These are phyloP conservation scores for Fusarium sp. DNA, from an alignment of 2,329 filamentous ascomycete species.

Conservation along the genomic window DNA sequence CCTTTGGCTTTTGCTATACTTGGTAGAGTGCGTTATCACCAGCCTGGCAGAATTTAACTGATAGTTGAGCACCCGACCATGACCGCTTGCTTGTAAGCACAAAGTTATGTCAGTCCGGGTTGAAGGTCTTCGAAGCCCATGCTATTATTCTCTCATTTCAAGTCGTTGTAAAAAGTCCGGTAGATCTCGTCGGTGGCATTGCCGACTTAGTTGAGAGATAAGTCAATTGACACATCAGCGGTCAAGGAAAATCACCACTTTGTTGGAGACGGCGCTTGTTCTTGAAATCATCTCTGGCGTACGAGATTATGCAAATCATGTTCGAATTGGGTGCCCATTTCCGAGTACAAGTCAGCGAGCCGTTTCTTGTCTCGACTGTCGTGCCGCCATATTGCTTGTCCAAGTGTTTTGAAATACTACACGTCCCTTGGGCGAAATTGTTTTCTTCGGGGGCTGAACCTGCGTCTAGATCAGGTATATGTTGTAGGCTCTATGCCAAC, in stretches of 20 bases:
- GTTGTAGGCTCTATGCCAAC: not conserved
- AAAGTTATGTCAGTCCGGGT: not conserved
- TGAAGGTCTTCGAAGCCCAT: not conserved
- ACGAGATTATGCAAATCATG: conserved; percentile 4
- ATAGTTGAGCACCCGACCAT: not conserved
- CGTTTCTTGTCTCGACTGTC: conserved; percentile 12
- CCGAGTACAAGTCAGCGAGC: conserved; percentile 12
- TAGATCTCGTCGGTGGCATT: conserved; percentile 1
- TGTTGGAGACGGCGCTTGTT: conserved; percentile 13
- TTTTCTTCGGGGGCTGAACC: not conserved
- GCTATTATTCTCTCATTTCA: not conserved
- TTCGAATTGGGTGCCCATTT: conserved; percentile 15
- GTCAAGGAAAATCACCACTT: not conserved
- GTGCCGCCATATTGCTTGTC: not conserved
- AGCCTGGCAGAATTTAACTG: not conserved
- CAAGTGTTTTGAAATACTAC: not conserved
- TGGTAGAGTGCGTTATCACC: conserved; percentile 4
- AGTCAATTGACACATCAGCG: not conserved
- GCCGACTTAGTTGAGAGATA: conserved; percentile 3
- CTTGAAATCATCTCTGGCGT: conserved; percentile 3
- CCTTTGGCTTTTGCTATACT: not conserved
- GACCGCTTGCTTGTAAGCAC: not conserved
- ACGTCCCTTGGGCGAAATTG: not conserved
- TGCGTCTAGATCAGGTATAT: conserved; percentile 16
- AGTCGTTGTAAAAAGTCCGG: not conserved